Evolutionary conservation across 148 eudicot species (phyloP), one percentile per base, ranked within the genome.

Genomic region (Tetragonia tetragonoides): DNA sequence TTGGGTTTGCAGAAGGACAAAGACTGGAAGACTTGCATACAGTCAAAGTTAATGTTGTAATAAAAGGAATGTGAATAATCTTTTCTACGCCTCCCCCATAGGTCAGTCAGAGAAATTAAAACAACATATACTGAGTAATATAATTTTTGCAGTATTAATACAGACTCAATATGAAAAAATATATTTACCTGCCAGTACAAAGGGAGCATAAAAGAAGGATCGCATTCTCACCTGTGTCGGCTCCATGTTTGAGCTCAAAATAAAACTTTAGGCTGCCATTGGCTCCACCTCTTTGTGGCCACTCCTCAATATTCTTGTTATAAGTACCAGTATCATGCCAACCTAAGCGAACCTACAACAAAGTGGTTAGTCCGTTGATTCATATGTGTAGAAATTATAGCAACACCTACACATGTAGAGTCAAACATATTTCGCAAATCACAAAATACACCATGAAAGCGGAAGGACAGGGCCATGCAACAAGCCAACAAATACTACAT

Each of bases 271-370:
- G 78, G 83, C 97, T 95, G 75, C 97, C 99, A 85, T 95, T 93
- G 80, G 97, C 99, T 68, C 97, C 99, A 73, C 99, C 99, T 84
- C 97, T 85, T 84, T 85, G 87, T 57, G 99, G 99, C 99, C 99
- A 95, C 68, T 92, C 97, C 80, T 86, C 86, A 60, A 91, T 95
- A 75, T 90, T 85, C 90, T 95, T 95, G 87, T 93, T 88, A 74
- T 93, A 88, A 10, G 99, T 95, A 63, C 99, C 99, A 65, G 97
- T 89, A 86, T 95, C 97, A 84, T 95, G 99, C 99, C 99, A 95
- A 68, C 99, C 97, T 42, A 95, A 77, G 44, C 99, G 97, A 77
- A 95, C 99, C 99, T 95, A 79, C 79, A 20, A 49, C 20, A 59
- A 73, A 75, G 67, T 61, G 12, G 63, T 1, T 76, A 11, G 34